Base-by-base conservation (phyloP, 2,329 filamentous ascomycete species). In the Fusarium sp. region DNA sequence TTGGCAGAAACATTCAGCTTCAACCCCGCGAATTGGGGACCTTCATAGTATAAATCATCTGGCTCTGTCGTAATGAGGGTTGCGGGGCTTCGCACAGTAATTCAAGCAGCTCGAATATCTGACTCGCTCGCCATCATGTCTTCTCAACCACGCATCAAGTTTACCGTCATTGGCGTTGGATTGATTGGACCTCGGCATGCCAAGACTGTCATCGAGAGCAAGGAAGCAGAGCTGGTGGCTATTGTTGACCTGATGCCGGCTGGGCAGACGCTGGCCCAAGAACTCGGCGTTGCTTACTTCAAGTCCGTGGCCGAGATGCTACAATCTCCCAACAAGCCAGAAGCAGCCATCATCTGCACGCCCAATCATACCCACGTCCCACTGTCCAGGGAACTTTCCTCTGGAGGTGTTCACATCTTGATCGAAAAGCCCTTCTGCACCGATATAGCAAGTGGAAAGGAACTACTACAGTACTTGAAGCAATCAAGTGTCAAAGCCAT, bases 341-440 rank as follows among this genome's bases (percentile, higher is more conserved):
- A 89, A 58, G 88, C 86, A 39, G 88, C 88, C 24, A 87, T 91
- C 45, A 85, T 91, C 58, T 90, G 89, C 82, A 91, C 89, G 0
- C 89, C 89, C 3, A 91, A 91, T 74, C 84, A 88, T 73, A 90
- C 88, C 0, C 89, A 91, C 68, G 88, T 89, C 6, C 59, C 85
- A 0, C 69, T 91, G 2, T 82, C 87, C 3, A 84, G 83, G n/a
- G 82, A 87, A 43, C 81, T 91, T 1, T 81, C 89, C 2, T 74
- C 82, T 0, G 83, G 80, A 0, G 86, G 85, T 1, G 79, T 91
- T n/a, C 86, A 90, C 61, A 82, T 90, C 1, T 82, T 91, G 1
- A 84, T 90, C 22, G 90, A 91, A 76, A 91, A 91, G 74, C 89
- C 89, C 1, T 78, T 91, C 27, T 85, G 86, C 45, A 84, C 81